A percentile compares a stretch with the other conserved stretches of the same genome.
Conservation (phyloP, 225 moss, liverwort and hornwort species). For the Antitrichia curtipendula region DNA sequence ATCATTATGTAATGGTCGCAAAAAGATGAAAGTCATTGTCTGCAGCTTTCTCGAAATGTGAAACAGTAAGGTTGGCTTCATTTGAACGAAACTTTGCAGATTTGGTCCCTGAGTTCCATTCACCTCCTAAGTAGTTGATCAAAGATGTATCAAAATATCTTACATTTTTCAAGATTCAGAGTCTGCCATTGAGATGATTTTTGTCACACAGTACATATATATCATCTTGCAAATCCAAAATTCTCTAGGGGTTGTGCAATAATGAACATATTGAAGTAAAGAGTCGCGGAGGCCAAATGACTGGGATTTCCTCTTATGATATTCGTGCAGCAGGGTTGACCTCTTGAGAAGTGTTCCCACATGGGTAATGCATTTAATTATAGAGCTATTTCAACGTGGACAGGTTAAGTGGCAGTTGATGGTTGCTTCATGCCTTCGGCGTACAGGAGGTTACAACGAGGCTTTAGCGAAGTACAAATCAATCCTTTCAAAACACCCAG, state of each 20-base stretch:
- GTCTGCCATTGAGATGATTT: neutral
- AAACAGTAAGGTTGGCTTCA: neutral
- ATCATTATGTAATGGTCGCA: neutral
- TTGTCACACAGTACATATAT: neutral
- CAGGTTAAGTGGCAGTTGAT: constrained; percentile 97
- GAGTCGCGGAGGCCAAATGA: neutral
- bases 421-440: constrained; percentile 86
- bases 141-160: neutral
- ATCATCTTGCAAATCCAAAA: neutral
- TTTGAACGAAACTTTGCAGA: neutral
- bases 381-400: neutral
- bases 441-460: constrained; percentile 66
- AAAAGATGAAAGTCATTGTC: neutral
- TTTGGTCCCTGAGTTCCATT: neutral
- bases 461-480: constrained; percentile 75
- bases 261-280: neutral
- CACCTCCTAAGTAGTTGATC: neutral
- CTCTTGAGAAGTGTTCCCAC: neutral
- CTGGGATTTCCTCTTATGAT: neutral
- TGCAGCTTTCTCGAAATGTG: neutral
- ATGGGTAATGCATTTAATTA: neutral
- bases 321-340: neutral
- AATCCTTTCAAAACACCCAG: constrained; percentile 55
- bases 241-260: neutral
- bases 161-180: neutral